Evolutionary conservation across 192 early-diverging fungal species (phyloP).

Genomic region (Pilaira anomala): DNA sequence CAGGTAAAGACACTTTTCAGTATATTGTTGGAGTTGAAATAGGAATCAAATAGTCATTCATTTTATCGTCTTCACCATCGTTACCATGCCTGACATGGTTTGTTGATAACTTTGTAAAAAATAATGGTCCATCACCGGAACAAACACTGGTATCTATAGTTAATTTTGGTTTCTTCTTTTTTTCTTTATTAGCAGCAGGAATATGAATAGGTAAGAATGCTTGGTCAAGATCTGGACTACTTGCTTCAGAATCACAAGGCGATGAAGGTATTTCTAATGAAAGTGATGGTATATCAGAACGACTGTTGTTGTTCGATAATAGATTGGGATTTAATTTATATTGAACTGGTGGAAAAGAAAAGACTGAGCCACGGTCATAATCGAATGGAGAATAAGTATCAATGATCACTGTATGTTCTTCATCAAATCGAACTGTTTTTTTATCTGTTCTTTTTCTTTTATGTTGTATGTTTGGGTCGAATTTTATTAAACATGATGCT

Average conservation of each 20-base stretch:
- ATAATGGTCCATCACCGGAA: constrained; percentile 13
- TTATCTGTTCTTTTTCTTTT: constrained; percentile 16
- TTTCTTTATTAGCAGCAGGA: constrained; percentile 4
- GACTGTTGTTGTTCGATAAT: too few species aligned
- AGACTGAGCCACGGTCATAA: constrained; percentile 25
- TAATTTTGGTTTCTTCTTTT: constrained; percentile 28
- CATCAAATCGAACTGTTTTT: constrained; percentile 24
- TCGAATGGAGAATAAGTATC: constrained; percentile 27
- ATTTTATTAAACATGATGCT: constrained; percentile 13
- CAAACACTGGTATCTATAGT: constrained; percentile 24
- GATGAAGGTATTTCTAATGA: constrained; percentile 10
- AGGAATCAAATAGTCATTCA: constrained; percentile 18
- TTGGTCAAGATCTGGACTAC: constrained; percentile 7
- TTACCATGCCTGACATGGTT: constrained; percentile 17
- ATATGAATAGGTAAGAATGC: not conserved
- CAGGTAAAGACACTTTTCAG: too few species aligned
- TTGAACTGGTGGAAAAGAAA: constrained; percentile 20
- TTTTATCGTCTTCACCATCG: not conserved
- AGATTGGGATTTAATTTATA: constrained; percentile 26
- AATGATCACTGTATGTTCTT: constrained; percentile 18
- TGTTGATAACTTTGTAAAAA: constrained; percentile 28
- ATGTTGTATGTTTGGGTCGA: not conserved
- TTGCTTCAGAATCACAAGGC: constrained; percentile 14
- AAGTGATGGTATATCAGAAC: not conserved
- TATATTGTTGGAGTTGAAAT: constrained; percentile 2